Evolutionary conservation across 2,329 filamentous ascomycete genomes (phyloP), one percentile per base, ranked within the genome.

Genomic region (Plenodomus lindquistii): DNA sequence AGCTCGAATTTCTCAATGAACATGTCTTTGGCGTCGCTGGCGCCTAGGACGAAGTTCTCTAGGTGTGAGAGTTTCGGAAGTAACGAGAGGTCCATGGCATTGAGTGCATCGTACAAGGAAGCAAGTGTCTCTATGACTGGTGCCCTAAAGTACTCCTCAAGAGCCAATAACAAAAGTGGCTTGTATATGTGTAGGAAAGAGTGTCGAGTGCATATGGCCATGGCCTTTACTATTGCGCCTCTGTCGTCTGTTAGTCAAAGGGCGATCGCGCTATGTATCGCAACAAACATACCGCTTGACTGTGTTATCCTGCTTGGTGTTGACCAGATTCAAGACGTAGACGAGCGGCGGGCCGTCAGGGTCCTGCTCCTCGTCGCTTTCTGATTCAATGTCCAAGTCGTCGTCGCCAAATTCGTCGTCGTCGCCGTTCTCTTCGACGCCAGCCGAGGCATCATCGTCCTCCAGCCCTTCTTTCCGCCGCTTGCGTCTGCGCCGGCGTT

Each of bases 181-280:
- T 99, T 99, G 78, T 99, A 99, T 56, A 99, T 99, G 74, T 99
- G 94, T 59, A 99, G 77, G 73, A 99, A 99, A 2, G 94, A 92
- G 77, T 99, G 94, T 37, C 94, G 82, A 7, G 94, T 99, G 78
- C 94, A 99, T 60, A 99, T 97, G 22, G 94, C 94, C 94, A 99
- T 99, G 36, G 94, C 91, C 71, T 97, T 97, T 49, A 97, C 93
- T 41, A 97, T 82, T 17, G 94, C 94, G 49, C 94, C 94, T 81
- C 94, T 86, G 52, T 21, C 39, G 27, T 19, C 42, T 40, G 54
- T 63, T 29, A 64, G 57, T 48, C 27, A 42, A 19, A 31, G 40
- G 41, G 27, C 4, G 4, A 13, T 8, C 15, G 16, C 18, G 17
- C 17, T 4, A 16, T 38, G 6, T 42, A 37, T 18, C 15, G 27